Evolutionary conservation across 768 basidiomycete genomes (phyloP).

Genomic region (Hydnomerulius pinastri): DNA sequence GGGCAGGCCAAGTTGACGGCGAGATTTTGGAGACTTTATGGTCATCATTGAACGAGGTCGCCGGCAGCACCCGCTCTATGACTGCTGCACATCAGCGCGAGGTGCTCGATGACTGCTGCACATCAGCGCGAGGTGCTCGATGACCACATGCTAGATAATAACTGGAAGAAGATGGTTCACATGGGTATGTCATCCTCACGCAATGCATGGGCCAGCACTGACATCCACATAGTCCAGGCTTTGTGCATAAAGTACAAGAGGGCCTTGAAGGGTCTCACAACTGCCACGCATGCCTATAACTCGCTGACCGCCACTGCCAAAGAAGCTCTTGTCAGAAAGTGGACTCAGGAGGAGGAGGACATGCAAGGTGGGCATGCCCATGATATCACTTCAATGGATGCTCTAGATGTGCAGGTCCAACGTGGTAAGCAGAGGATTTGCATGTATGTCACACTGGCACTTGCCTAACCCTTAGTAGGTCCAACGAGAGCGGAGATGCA

Average conservation of each 20-base stretch:
- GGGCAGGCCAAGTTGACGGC: conserved; percentile 26
- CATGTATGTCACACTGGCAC: neutral
- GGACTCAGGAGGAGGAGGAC: neutral
- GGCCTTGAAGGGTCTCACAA: neutral
- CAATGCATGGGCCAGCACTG: too few relatives aligned
- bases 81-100: conserved; percentile 15
- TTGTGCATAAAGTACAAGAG: neutral
- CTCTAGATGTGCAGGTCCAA: neutral
- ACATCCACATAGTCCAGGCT: neutral
- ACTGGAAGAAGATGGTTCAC: conserved; percentile 32
- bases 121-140: too few relatives aligned
- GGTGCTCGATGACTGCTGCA: too few relatives aligned
- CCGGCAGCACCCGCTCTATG: neutral
- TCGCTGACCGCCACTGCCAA: neutral
- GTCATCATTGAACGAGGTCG: conserved; percentile 26
- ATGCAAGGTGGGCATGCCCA: neutral
- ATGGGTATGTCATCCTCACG: conserved; percentile 9
- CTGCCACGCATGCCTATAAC: neutral
- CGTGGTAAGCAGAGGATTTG: neutral
- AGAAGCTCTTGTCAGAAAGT: neutral
- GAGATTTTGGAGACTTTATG: conserved; percentile 37
- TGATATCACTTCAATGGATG: neutral
- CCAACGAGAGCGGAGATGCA: neutral
- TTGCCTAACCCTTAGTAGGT: neutral
- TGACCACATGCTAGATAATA: conserved; percentile 33